These are phyloP conservation scores for Nemania sp. DNA, from an alignment of 2,329 filamentous ascomycete genomes.

Conservation along the genomic window DNA sequence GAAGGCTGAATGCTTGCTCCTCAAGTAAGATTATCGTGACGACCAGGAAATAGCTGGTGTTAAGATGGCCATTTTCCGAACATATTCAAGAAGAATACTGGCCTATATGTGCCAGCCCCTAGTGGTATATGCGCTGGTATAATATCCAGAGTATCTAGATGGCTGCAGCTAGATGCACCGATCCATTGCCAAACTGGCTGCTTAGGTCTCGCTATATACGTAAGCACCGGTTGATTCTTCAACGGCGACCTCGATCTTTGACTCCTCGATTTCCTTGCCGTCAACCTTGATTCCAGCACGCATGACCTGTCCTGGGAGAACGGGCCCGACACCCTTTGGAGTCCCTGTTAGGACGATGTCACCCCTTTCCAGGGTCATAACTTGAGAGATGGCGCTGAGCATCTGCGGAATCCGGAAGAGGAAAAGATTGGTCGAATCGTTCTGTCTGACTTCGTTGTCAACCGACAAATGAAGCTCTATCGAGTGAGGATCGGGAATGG, in stretches of 20 bases:
- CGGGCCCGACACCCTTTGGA: slow-evolving; percentile 89
- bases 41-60: too few relatives aligned
- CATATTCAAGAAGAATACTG: background rate
- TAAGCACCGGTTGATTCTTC: slow-evolving; percentile 79
- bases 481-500: slow-evolving; percentile 84
- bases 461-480: slow-evolving; percentile 84
- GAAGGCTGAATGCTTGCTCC: background rate
- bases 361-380: slow-evolving; percentile 90
- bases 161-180: background rate
- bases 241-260: slow-evolving; percentile 79
- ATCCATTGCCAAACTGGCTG: background rate
- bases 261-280: slow-evolving; percentile 83
- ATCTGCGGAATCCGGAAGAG: slow-evolving; percentile 87
- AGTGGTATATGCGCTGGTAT: background rate
- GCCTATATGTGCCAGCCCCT: slow-evolving; percentile 1
- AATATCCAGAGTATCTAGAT: background rate
- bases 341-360: slow-evolving; percentile 97
- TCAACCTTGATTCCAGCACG: slow-evolving; percentile 77
- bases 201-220: slow-evolving; percentile 72
- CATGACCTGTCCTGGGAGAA: slow-evolving; percentile 85
- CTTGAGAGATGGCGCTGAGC: slow-evolving; percentile 86
- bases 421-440: slow-evolving; percentile 91
- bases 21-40: too few relatives aligned
- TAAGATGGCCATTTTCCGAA: background rate
- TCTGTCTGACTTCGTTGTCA: slow-evolving; percentile 77